These are phyloP conservation scores for Rhododendron ovatum DNA, from an alignment of 148 eudicot genomes.

Conservation along the genomic window DNA sequence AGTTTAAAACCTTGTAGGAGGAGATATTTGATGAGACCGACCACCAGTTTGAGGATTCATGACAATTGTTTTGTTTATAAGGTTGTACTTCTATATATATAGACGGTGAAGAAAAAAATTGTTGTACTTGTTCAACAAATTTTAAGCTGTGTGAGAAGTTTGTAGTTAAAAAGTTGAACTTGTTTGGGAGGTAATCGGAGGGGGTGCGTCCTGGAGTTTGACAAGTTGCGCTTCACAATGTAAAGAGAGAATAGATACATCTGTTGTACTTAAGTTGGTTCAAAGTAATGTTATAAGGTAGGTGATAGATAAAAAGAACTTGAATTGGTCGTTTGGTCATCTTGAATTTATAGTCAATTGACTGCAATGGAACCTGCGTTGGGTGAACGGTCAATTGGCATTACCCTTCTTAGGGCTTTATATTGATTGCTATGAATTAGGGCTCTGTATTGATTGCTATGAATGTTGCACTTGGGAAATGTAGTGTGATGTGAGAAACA, in stretches of 20 bases:
- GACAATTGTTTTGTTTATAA: constrained; percentile 17
- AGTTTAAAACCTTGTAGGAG: constrained; percentile 45
- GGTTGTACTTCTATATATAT: not conserved
- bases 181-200: not conserved
- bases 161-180: not conserved
- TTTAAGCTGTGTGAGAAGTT: not conserved
- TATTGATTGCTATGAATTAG: not conserved
- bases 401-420: not conserved
- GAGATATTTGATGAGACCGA: constrained; percentile 98
- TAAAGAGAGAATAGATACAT: not conserved
- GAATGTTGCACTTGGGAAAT: not conserved
- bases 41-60: constrained; percentile 68
- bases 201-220: not conserved
- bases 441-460: not conserved
- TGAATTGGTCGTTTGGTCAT: not conserved
- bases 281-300: not conserved
- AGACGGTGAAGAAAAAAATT: constrained; percentile 7
- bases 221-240: not conserved
- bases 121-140: not conserved
- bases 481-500: not conserved
- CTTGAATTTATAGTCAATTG: not conserved
- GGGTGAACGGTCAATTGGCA: not conserved
- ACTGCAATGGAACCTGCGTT: not conserved
- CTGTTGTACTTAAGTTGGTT: not conserved
- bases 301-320: not conserved